Conservation (phyloP, 805 yeast species). For the Wickerhamiella slavikovae region DNA sequence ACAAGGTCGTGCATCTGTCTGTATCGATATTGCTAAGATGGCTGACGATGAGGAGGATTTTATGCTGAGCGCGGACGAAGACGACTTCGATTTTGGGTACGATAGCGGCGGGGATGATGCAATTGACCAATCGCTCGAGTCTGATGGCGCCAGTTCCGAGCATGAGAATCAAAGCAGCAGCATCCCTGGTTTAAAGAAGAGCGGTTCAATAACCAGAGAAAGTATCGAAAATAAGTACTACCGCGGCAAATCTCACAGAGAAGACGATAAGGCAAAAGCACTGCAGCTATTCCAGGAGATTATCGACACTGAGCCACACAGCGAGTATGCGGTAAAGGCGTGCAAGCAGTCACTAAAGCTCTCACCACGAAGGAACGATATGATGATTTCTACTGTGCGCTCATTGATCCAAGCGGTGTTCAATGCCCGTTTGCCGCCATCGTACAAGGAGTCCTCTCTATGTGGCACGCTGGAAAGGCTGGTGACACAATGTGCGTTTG, state of each 20-base stretch:
- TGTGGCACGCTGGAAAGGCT: no score
- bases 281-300: conserved; percentile 14
- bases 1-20: no score
- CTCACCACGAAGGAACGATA: no score
- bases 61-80: conserved; percentile 21
- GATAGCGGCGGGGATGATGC: conserved; percentile 18
- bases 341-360: conserved; percentile 19
- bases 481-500: no score
- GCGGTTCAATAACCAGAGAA: conserved; percentile 3
- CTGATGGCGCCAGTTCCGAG: conserved; percentile 8
- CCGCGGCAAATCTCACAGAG: conserved; percentile 19
- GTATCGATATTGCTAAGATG: conserved; percentile 10
- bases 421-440: no score
- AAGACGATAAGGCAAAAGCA: conserved; percentile 18
- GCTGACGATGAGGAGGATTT: conserved; percentile 21
- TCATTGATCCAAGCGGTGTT: no score
- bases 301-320: conserved; percentile 7
- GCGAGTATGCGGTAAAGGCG: conserved; percentile 18
- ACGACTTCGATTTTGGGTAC: conserved; percentile 13
- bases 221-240: conserved; percentile 19
- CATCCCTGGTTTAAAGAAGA: neutral
- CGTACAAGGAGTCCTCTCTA: no score
- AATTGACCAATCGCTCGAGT: conserved; percentile 9
- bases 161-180: no score
- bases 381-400: no score